Evolutionary conservation across 805 yeast genomes (phyloP).

Genomic region (Wickerhamomyces bisporus): DNA sequence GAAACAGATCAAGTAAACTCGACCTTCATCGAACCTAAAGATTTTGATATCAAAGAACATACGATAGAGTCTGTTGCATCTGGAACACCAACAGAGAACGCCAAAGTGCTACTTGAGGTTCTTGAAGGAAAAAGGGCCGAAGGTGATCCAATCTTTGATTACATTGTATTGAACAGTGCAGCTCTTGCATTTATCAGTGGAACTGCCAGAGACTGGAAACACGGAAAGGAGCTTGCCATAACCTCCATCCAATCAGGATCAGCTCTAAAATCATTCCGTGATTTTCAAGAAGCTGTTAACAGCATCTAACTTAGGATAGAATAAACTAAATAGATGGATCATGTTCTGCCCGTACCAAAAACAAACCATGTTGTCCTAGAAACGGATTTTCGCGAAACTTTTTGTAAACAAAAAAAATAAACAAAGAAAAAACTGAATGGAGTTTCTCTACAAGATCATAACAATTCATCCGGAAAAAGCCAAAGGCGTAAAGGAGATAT

Average conservation of each 20-base stretch:
- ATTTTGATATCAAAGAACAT: constrained; percentile 80
- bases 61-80: constrained; percentile 62
- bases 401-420: no score
- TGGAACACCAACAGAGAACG: constrained; percentile 86
- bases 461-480: no score
- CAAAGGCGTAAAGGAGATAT: no score
- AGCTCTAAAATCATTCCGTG: constrained; percentile 56
- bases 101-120: constrained; percentile 43
- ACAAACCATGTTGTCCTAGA: no score
- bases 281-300: constrained; percentile 38
- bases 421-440: no score
- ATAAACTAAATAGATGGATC: no score
- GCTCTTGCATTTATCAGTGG: constrained; percentile 83
- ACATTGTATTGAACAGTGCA: constrained; percentile 84
- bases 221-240: constrained; percentile 74
- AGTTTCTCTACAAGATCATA: no score
- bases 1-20: constrained; percentile 36
- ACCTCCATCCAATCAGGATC: constrained; percentile 60
- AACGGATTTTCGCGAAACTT: no score
- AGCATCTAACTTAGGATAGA: no score
- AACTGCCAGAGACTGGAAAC: constrained; percentile 58
- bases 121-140: constrained; percentile 39
- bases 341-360: no score
- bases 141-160: constrained; percentile 72
- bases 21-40: constrained; percentile 56